Conservation (phyloP, 345 rosid species). For the Arabidopsis suecica region DNA sequence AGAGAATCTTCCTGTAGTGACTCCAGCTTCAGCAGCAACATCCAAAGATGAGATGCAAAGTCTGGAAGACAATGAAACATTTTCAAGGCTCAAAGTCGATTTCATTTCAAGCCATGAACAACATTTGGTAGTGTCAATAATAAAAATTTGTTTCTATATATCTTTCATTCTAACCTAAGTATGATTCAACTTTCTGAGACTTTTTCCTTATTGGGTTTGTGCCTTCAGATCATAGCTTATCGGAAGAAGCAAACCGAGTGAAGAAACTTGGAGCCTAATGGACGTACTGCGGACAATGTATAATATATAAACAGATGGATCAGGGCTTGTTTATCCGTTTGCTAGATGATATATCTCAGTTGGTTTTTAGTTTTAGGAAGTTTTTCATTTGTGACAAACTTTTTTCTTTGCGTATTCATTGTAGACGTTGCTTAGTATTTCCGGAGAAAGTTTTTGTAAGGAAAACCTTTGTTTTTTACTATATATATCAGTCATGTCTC, state of each 20-base stretch:
- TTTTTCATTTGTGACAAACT: constrained; percentile 4
- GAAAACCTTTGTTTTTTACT: background rate
- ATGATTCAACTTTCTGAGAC: constrained; percentile 32
- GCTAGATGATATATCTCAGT: constrained; percentile 34
- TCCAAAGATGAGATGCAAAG: constrained; percentile 53
- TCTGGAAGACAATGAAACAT: constrained; percentile 60
- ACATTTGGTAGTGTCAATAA: constrained; percentile 36
- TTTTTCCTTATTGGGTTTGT: constrained; percentile 10
- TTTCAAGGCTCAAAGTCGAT: constrained; percentile 35
- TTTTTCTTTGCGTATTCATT: background rate
- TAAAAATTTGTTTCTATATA: background rate
- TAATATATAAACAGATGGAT: constrained; percentile 33
- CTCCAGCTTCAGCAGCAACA: constrained; percentile 38
- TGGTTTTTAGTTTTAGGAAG: constrained; percentile 4
- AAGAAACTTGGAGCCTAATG: constrained; percentile 36
- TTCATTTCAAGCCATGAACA: constrained; percentile 45
- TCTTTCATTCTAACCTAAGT: background rate
- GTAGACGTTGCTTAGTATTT: constrained; percentile 32
- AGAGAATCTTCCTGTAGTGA: constrained; percentile 30
- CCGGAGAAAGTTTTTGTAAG: background rate
- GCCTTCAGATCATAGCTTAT: constrained; percentile 44
- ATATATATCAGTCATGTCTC: background rate
- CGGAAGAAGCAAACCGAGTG: constrained; percentile 38
- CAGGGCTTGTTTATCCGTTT: constrained; percentile 38
- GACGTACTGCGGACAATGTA: constrained; percentile 26